Percentiles rank a stretch among this genome's conserved stretches.
phyloP scores from a whole-genome alignment of 176 grass and related monocot species.

The Lolium multiflorum region DNA sequence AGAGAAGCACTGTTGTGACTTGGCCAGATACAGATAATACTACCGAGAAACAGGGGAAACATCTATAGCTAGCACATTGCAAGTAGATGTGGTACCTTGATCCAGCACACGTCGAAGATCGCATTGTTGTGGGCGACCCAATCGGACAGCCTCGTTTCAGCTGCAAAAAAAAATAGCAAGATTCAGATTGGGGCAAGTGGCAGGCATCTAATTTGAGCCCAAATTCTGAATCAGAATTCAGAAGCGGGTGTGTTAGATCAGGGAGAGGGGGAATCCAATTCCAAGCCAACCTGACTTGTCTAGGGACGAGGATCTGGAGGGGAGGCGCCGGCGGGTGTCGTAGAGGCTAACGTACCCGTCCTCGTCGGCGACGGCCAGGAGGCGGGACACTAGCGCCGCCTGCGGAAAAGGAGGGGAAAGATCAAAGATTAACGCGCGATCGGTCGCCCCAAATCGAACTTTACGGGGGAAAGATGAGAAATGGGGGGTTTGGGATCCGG shows the following conservation, averaged over 20 bases:
- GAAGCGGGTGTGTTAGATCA: neutral
- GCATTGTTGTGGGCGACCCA: conserved; percentile 95
- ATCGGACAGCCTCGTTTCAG: conserved; percentile 63
- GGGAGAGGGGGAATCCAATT: neutral
- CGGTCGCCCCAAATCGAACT: neutral
- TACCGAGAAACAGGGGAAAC: neutral
- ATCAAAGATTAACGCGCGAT: neutral
- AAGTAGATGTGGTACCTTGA: conserved; percentile 61
- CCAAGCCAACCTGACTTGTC: conserved; percentile 70
- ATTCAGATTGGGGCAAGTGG: conserved; percentile 12
- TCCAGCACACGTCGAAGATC: conserved; percentile 94
- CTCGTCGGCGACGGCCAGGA: conserved; percentile 87
- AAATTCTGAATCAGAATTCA: neutral
- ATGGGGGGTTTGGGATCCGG: neutral
- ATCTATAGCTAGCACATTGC: neutral
- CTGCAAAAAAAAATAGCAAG: conserved; percentile 43
- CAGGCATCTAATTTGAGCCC: neutral
- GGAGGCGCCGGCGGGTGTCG: conserved; percentile 65
- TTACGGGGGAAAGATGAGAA: neutral
- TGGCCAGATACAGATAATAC: neutral
- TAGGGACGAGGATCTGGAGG: conserved; percentile 55
- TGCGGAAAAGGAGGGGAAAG: conserved; percentile 45
- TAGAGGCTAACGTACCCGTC: conserved; percentile 79
- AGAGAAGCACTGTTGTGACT: neutral
- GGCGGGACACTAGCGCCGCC: conserved; percentile 49